Base-by-base conservation (phyloP, 805 yeast species). In the Saccharomycopsis sp. region DNA sequence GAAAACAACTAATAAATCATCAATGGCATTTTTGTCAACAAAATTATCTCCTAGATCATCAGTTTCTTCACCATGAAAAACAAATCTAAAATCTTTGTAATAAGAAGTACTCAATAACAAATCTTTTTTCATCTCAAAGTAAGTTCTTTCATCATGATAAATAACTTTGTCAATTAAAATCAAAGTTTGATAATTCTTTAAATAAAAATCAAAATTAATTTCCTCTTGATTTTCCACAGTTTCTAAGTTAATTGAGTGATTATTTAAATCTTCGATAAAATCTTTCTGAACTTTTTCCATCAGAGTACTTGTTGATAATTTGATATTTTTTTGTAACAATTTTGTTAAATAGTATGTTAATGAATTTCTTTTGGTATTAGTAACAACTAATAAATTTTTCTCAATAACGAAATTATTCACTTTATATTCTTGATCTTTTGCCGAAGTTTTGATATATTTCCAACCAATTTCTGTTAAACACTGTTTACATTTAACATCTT, bases 401-500 rank as follows among this genome's bases (percentile, higher is more conserved):
- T 45, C 47, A 21, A 46, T 38, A 6, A 40, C 49, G 19, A 37
- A 76, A 46, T 69, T 66, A 12, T 79, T 78, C 50, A 73, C 83
- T 53, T 79, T 79, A 52, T 75, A 76, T 46, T 63, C 60, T 57
- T 77, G 77, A 14, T 60, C 53, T 18, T 51, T 50, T 23, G 59
- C 53, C 25, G 63, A 65, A 36, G 79, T 67, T 49, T 60, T 61
- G 30, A 76, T 52, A 50, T 79, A 79, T 45, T 69, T 71, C 86
- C 86, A 78, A 2, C 85, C 86, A 14, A 79, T 58, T 37, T 68
- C 58, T 3, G 59, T 54, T 34, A 60, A 59, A 51, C 85, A 79
- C 46, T 68, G 70, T 34, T 66, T 68, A 51, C 86, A 78, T 26
- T 52, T 52, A 23, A 77, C 66, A 49, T 76, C 80, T 44, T 74